Evolutionary conservation across 176 grass and related monocot genomes (phyloP), one percentile per base, ranked within the genome.

Genomic region (Neostapfia colusana): DNA sequence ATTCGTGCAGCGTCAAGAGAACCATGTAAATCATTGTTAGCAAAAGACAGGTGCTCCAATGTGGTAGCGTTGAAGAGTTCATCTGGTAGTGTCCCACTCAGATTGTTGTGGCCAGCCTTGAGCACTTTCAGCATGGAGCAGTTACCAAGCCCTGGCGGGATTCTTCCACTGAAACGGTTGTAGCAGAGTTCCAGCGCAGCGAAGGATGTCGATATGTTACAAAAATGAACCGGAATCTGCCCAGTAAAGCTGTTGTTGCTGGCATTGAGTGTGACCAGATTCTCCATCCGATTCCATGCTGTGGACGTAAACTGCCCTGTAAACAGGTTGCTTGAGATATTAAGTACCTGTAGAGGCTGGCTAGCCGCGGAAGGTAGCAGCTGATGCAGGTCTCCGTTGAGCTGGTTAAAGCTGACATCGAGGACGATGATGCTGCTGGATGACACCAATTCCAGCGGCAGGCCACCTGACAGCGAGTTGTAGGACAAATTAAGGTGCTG

Each of bases 221-320:
- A 89, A 2, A 89, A 21, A 60, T 10, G 3, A 39, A 8, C 7
- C n/a, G 87, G 82, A 48, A 89, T 55, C 0, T 8, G 5, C 14
- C 87, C 78, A 9, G 37, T 51, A 28, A 89, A 85, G 60, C 82
- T 89, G 15, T 89, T 89, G 10, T 85, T 85, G 60, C 87, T 89
- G 1, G 39, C 76, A 6, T 89, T 81, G 66, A 89, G 57, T 2
- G 49, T 48, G 0, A 50, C 1, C 57, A 85, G 41, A 76, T 81
- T 89, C 20, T 39, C 6, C 44, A 56, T 81, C 36, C 9, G 1
- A 2, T 48, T 4, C 85, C 75, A 88, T 73, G 45, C 48, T 40
- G 48, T 17, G 45, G 68, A 58, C 14, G 74, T 75, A 37, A 90
- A 80, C 27, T 72, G 10, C 8, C 73, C 84, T 4, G 62, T 18